Conservation (phyloP, 805 yeast species). For the Blastobotrys peoriensis region DNA sequence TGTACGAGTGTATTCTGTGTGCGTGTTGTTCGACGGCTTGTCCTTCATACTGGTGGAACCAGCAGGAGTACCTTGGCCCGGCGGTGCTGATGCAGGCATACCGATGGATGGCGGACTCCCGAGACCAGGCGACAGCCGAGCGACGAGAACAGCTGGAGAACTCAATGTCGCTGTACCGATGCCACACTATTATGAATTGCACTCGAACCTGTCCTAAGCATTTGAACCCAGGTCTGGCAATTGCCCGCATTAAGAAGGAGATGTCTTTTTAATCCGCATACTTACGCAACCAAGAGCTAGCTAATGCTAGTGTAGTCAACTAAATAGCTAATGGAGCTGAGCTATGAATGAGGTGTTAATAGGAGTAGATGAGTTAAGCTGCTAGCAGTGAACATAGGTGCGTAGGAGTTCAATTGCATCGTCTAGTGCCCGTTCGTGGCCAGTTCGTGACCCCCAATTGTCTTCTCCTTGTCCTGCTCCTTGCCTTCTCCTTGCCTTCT, state of each 20-base stretch:
- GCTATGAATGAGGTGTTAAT: no score
- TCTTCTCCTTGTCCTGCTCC: no score
- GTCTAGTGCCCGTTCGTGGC: no score
- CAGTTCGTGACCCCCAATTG: no score
- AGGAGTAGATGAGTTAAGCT: no score
- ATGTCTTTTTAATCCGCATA: slow-evolving; percentile 82
- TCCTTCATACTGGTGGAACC: slow-evolving; percentile 99
- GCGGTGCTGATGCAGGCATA: slow-evolving; percentile 99
- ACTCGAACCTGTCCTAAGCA: slow-evolving; percentile 98
- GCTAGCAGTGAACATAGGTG: no score
- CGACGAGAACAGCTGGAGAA: slow-evolving; percentile 91
- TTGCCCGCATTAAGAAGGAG: slow-evolving; percentile 93
- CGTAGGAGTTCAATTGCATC: no score
- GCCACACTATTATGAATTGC: slow-evolving; percentile 99
- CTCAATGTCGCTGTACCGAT: slow-evolving; percentile 96
- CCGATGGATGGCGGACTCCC: slow-evolving; percentile 96
- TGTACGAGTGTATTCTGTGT: slow-evolving; percentile 95
- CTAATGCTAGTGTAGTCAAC: no score
- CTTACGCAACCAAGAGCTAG: no score
- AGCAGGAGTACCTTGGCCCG: slow-evolving; percentile 96
- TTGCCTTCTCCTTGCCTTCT: no score
- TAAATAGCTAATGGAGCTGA: no score
- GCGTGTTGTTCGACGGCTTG: slow-evolving; percentile 99
- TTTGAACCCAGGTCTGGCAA: slow-evolving; percentile 94
- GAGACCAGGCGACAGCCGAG: slow-evolving; percentile 79